Evolutionary conservation across 2,329 filamentous ascomycete genomes (phyloP), one percentile per base, ranked within the genome.

Genomic region (Pseudocercospora cruenta): DNA sequence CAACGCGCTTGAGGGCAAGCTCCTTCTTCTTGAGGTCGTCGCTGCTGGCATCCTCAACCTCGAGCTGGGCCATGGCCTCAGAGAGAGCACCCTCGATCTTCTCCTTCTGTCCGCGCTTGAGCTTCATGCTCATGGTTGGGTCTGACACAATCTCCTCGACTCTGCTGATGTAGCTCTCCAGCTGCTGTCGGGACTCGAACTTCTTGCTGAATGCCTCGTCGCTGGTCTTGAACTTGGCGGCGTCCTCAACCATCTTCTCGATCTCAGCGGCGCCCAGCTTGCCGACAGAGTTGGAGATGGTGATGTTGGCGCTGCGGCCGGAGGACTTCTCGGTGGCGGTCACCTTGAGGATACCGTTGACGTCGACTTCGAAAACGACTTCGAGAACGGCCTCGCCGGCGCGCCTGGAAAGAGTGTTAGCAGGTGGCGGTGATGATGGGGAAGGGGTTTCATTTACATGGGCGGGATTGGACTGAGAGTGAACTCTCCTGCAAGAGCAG

Each of bases 21-120:
- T 99, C 95, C 90, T 97, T 96, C 93, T 98, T 98, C 92, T 96
- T 98, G 76, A 99, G 87, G 80, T 99, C 95, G 76, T 99, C 96
- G 69, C 93, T 91, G 70, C 85, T 84, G 65, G 92, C 92, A 75
- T 99, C 96, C 83, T 94, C 92, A 78, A 99, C 85, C 89, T 99
- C 95, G 71, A 99, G 91, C 84, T 96, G 91, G 72, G 89, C 92
- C 95, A 99, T 98, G 76, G 95, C 95, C 77, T 99, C 95, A 82
- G 91, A 94, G 76, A 99, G 92, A 74, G 93, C 92, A 79, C 91
- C 90, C 89, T 99, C 95, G 74, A 99, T 97, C 91, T 97, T 98
- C 85, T 97, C 94, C 91, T 97, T 97, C 88, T 96, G 94, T 82
- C 93, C 93, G 78, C 94, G 93, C 92, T 98, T 98, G 80, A 99